Percentiles rank a stretch among this genome's conserved stretches.
Conservation (phyloP, 2,329 filamentous ascomycete genomes). For the Biscogniauxia marginata region DNA sequence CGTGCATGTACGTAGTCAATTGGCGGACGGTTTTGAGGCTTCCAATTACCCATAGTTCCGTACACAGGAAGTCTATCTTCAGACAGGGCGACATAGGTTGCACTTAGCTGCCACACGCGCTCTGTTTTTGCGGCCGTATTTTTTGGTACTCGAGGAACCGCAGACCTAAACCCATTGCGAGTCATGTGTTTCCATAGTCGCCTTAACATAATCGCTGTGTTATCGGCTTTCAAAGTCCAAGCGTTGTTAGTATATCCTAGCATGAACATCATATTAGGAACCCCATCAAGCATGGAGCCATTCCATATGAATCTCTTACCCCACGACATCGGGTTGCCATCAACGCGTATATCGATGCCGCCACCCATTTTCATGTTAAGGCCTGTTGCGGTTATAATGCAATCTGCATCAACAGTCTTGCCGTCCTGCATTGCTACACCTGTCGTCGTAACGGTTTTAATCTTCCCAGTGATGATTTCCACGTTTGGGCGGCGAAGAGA, state of each 20-base stretch:
- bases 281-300: conserved; percentile 56
- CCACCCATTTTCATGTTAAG: conserved; percentile 56
- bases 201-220: conserved; percentile 46
- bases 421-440: conserved; percentile 44
- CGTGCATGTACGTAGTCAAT: background rate
- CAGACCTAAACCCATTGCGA: background rate
- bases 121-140: background rate
- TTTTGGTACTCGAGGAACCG: background rate
- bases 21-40: background rate
- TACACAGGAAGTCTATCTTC: background rate
- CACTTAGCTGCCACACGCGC: background rate
- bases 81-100: background rate
- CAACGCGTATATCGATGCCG: conserved; percentile 47
- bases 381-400: conserved; percentile 65
- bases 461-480: conserved; percentile 43
- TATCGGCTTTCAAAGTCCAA: conserved; percentile 63
- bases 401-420: conserved; percentile 50
- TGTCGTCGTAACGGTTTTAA: conserved; percentile 42
- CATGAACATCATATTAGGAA: conserved; percentile 58
- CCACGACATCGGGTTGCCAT: conserved; percentile 45
- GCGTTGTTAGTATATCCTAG: conserved; percentile 60
- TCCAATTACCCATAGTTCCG: background rate
- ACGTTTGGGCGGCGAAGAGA: conserved; percentile 40
- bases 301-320: conserved; percentile 52
- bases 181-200: conserved; percentile 51